phyloP scores from a whole-genome alignment of 2,329 filamentous ascomycete genomes.

The Coniosporium tulheliwenetii region DNA sequence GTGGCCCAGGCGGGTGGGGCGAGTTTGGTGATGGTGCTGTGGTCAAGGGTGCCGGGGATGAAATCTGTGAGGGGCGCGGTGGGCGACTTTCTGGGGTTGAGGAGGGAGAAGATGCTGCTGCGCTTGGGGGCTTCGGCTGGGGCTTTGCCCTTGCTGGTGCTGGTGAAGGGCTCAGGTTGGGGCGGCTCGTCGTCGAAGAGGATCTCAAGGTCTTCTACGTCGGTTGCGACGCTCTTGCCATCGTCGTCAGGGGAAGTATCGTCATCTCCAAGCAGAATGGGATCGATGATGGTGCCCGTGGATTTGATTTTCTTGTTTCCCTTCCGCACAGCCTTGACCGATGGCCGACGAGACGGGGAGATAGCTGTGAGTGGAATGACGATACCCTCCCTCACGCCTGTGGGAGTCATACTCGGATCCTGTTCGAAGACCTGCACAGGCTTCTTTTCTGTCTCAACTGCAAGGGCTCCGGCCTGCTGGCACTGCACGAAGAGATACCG shows the following conservation, averaged over 20 bases:
- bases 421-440: constrained; percentile 14
- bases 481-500: constrained; percentile 59
- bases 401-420: constrained; percentile 24
- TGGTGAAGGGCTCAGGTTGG: not conserved
- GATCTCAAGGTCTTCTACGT: constrained; percentile 30
- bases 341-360: constrained; percentile 26
- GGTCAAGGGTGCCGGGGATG: constrained; percentile 48
- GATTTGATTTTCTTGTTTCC: constrained; percentile 7
- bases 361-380: constrained; percentile 37
- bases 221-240: constrained; percentile 30
- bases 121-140: too few species aligned
- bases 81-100: constrained; percentile 3
- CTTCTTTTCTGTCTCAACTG: constrained; percentile 6
- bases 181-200: constrained; percentile 8
- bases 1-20: constrained; percentile 50
- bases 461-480: constrained; percentile 1
- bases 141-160: constrained; percentile 1
- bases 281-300: constrained; percentile 14
- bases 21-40: constrained; percentile 47
- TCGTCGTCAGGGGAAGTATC: constrained; percentile 19
- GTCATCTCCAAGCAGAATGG: constrained; percentile 17
- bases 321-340: constrained; percentile 6
- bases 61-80: constrained; percentile 39
- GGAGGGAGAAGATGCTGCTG: too few species aligned
- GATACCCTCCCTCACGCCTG: constrained; percentile 24